Evolutionary conservation across 768 basidiomycete species (phyloP).

Genomic region (Candolleomyces aberdarensis): DNA sequence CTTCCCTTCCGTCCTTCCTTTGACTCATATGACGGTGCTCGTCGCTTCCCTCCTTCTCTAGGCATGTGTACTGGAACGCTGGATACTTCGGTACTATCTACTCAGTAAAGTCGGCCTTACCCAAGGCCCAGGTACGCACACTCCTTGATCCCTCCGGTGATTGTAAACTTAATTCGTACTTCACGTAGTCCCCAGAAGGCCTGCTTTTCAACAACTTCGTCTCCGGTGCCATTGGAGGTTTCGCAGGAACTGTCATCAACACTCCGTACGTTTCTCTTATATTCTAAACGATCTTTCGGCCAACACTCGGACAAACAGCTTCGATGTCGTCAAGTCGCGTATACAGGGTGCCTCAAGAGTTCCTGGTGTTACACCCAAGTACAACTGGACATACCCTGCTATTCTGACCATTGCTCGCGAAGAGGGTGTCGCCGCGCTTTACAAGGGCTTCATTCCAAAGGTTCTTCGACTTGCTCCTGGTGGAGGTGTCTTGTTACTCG

Average conservation of each 20-base stretch:
- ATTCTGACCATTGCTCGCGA: constrained; percentile 78
- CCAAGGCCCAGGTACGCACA: constrained; percentile 73
- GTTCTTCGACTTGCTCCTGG: constrained; percentile 94
- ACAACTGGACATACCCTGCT: constrained; percentile 95
- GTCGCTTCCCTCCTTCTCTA: constrained; percentile 19
- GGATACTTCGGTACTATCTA: constrained; percentile 95
- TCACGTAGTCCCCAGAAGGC: constrained; percentile 49
- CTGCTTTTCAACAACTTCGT: constrained; percentile 87
- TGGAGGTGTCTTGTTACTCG: constrained; percentile 89
- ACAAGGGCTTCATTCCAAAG: constrained; percentile 96
- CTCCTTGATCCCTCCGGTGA: background rate
- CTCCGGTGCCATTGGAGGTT: constrained; percentile 88
- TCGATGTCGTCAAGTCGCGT: constrained; percentile 84
- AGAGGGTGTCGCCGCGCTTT: constrained; percentile 82
- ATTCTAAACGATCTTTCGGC: background rate
- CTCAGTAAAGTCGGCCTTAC: constrained; percentile 75
- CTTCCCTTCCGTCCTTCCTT: constrained; percentile 6
- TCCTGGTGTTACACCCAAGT: constrained; percentile 77
- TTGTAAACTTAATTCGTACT: background rate
- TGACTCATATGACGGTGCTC: background rate
- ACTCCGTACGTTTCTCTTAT: constrained; percentile 63
- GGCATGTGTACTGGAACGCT: constrained; percentile 90
- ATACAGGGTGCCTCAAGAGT: constrained; percentile 73
- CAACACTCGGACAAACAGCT: constrained; percentile 6
- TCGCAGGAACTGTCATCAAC: constrained; percentile 85